These are phyloP conservation scores for Brachypodium distachyon DNA, from an alignment of 202 grass and related monocot genomes.

Conservation along the genomic window DNA sequence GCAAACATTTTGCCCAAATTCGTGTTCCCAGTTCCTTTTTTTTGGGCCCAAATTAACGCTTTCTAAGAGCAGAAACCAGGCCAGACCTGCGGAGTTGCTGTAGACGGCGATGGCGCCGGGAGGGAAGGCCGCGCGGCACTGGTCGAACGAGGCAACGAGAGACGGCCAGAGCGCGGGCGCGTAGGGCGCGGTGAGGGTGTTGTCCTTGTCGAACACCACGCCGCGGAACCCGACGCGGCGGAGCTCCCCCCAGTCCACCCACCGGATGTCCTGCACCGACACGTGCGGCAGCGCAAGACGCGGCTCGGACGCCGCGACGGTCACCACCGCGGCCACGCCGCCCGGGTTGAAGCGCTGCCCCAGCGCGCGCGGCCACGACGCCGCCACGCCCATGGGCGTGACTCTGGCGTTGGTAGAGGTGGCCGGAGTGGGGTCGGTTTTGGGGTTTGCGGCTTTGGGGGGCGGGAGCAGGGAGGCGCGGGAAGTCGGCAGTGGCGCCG, in stretches of 20 bases:
- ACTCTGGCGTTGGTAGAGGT: neutral
- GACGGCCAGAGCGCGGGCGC: constrained; percentile 68
- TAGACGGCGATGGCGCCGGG: constrained; percentile 64
- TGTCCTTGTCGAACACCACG: constrained; percentile 98
- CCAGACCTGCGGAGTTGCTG: constrained; percentile 84
- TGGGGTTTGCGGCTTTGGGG: constrained; percentile 8
- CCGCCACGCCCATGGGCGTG: constrained; percentile 28
- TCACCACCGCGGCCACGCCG: constrained; percentile 41
- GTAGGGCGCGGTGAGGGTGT: constrained; percentile 84
- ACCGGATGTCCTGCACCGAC: constrained; percentile 64
- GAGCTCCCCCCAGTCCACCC: constrained; percentile 75
- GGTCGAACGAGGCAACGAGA: constrained; percentile 44
- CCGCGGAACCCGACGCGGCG: constrained; percentile 75
- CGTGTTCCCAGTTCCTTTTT: too few relatives aligned
- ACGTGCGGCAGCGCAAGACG: constrained; percentile 74
- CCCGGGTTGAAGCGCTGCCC: constrained; percentile 79
- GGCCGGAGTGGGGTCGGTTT: neutral
- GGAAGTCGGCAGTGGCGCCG: constrained; percentile 13
- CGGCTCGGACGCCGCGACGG: constrained; percentile 47
- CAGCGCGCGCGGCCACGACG: constrained; percentile 61
- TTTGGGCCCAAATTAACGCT: neutral
- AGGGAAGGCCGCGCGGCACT: constrained; percentile 67
- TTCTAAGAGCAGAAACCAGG: neutral
- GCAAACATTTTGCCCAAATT: neutral
- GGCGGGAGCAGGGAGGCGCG: constrained; percentile 1